Evolutionary conservation across 768 basidiomycete genomes (phyloP).

Genomic region (Fistulinella prunicolor): DNA sequence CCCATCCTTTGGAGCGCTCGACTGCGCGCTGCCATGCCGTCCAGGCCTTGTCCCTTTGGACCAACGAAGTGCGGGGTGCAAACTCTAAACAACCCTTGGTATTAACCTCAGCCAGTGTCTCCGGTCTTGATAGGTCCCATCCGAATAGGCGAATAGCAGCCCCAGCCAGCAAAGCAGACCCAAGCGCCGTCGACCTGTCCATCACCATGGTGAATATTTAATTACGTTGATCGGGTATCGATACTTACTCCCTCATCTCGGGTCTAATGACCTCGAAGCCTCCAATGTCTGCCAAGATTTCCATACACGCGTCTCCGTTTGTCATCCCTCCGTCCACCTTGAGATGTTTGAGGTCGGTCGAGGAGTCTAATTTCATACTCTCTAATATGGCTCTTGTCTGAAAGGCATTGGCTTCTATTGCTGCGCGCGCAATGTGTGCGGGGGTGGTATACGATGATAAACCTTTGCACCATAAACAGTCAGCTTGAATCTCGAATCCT

Average conservation of each 20-base stretch:
- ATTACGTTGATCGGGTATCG: not conserved
- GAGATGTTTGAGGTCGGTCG: conserved; percentile 72
- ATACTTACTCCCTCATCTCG: conserved; percentile 90
- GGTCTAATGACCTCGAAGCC: conserved; percentile 91
- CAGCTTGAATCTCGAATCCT: not conserved
- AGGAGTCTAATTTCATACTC: conserved; percentile 92
- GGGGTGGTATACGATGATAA: conserved; percentile 87
- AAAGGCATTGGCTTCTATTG: conserved; percentile 93
- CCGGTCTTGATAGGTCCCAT: conserved; percentile 84
- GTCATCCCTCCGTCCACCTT: conserved; percentile 99
- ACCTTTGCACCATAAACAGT: conserved; percentile 37
- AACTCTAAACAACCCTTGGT: conserved; percentile 78
- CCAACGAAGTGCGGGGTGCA: conserved; percentile 49
- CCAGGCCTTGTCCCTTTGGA: conserved; percentile 64
- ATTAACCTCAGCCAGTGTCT: conserved; percentile 84
- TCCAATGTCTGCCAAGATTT: conserved; percentile 81
- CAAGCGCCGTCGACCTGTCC: conserved; percentile 90
- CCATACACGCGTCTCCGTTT: conserved; percentile 87
- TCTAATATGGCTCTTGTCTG: conserved; percentile 95
- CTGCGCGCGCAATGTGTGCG: conserved; percentile 90
- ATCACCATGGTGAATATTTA: not conserved
- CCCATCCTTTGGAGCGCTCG: conserved; percentile 81
- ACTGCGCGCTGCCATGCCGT: conserved; percentile 87
- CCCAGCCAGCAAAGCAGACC: conserved; percentile 91
- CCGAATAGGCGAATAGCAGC: conserved; percentile 85